Conservation (phyloP, 1,139 yeast genomes). For the Taphrina communis region DNA sequence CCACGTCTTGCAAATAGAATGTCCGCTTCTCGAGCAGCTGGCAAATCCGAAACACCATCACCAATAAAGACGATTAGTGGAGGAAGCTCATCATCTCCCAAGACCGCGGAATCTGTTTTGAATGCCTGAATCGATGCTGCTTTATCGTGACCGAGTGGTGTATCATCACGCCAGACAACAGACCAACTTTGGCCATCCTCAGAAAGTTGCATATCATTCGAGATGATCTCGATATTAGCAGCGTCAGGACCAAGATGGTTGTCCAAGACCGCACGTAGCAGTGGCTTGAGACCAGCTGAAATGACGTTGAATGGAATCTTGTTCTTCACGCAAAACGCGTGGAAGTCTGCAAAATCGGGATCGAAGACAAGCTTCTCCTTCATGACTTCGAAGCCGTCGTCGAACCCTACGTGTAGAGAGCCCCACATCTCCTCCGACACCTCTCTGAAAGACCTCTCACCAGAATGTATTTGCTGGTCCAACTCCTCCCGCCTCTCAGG, state of each 20-base stretch:
- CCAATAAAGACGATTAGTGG: conserved; percentile 56
- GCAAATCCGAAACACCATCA: conserved; percentile 57
- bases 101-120: conserved; percentile 36
- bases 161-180: conserved; percentile 65
- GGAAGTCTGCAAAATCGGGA: conserved; percentile 64
- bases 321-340: conserved; percentile 60
- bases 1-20: conserved; percentile 56
- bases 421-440: conserved; percentile 58
- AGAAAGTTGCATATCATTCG: conserved; percentile 61
- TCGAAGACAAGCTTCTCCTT: conserved; percentile 63
- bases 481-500: conserved; percentile 52
- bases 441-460: conserved; percentile 53
- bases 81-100: conserved; percentile 45
- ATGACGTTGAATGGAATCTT: conserved; percentile 67
- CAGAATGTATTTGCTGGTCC: conserved; percentile 53
- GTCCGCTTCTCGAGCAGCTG: conserved; percentile 58
- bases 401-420: conserved; percentile 55
- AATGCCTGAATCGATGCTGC: conserved; percentile 59
- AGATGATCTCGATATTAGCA: conserved; percentile 62
- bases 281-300: conserved; percentile 71
- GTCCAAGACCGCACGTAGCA: conserved; percentile 64
- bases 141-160: conserved; percentile 71
- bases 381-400: conserved; percentile 63
- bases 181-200: conserved; percentile 60
- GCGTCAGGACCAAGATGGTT: conserved; percentile 65